Evolutionary conservation across 176 grass and related monocot genomes (phyloP).

Genomic region (Aegilops umbellulata): DNA sequence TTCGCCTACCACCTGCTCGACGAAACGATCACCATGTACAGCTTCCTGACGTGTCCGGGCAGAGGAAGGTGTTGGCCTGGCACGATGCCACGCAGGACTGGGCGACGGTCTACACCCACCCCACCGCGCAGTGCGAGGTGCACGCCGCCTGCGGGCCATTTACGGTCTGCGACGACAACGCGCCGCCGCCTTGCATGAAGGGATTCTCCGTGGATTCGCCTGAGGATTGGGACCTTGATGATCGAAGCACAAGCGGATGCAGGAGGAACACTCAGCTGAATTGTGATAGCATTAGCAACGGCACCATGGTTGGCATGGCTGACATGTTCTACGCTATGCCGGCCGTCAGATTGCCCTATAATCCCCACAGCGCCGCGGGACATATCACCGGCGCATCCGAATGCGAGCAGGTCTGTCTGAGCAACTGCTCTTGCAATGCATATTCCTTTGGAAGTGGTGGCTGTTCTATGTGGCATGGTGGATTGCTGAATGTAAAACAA

Average conservation of each 20-base stretch:
- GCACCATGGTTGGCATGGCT: not conserved
- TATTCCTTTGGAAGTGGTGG: constrained; percentile 27
- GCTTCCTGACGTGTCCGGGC: constrained; percentile 29
- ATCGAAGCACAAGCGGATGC: constrained; percentile 35
- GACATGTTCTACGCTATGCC: constrained; percentile 42
- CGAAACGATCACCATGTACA: constrained; percentile 8
- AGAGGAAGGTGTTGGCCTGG: constrained; percentile 14
- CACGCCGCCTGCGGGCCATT: constrained; percentile 46
- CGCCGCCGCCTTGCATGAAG: constrained; percentile 20
- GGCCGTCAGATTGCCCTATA: not conserved
- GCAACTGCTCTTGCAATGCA: constrained; percentile 48
- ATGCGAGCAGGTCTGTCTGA: constrained; percentile 36
- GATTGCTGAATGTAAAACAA: constrained; percentile 50
- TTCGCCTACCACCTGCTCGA: not conserved
- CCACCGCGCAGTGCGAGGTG: constrained; percentile 30
- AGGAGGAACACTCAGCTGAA: constrained; percentile 32
- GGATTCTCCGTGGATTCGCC: constrained; percentile 28
- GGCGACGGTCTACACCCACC: constrained; percentile 18
- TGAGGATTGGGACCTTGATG: constrained; percentile 25
- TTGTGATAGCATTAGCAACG: constrained; percentile 14
- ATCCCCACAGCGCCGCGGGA: not conserved
- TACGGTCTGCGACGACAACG: constrained; percentile 27
- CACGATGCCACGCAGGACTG: not conserved
- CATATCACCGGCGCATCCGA: not conserved
- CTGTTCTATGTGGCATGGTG: constrained; percentile 41